Evolutionary conservation across 768 basidiomycete species (phyloP).

Genomic region (Porphyrellus cyaneotinctus): DNA sequence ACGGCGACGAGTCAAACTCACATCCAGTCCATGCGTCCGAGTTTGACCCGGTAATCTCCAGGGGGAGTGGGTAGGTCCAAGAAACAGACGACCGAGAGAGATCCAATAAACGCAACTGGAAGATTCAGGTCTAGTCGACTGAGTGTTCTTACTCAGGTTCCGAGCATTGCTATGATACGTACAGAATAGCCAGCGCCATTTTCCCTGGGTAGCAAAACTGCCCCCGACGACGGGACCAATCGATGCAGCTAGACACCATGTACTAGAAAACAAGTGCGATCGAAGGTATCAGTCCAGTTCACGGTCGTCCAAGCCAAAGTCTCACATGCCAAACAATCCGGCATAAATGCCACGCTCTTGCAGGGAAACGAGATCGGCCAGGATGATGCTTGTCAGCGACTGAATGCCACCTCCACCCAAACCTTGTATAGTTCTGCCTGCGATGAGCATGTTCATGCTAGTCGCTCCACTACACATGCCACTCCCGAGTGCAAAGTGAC

Average conservation of each 20-base stretch:
- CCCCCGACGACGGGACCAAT: constrained; percentile 37
- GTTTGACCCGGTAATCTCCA: constrained; percentile 31
- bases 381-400: constrained; percentile 35
- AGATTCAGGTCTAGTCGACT: constrained; percentile 36
- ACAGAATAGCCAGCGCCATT: constrained; percentile 47
- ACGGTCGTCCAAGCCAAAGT: not conserved
- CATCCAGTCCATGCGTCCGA: constrained; percentile 38
- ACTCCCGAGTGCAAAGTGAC: constrained; percentile 33
- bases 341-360: constrained; percentile 38
- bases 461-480: constrained; percentile 32
- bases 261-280: constrained; percentile 10
- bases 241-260: constrained; percentile 33
- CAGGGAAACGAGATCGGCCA: constrained; percentile 42
- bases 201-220: constrained; percentile 29
- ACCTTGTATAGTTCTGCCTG: constrained; percentile 31
- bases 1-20: constrained; percentile 13
- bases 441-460: constrained; percentile 21
- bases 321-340: constrained; percentile 23
- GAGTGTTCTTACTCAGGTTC: not conserved
- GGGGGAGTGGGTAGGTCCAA: constrained; percentile 34
- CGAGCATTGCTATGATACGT: not conserved
- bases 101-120: constrained; percentile 30
- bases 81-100: constrained; percentile 20
- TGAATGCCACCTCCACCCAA: constrained; percentile 36
- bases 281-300: not conserved